Base-by-base conservation (phyloP, 345 rosid genomes). In the Acer yangbiense region DNA sequence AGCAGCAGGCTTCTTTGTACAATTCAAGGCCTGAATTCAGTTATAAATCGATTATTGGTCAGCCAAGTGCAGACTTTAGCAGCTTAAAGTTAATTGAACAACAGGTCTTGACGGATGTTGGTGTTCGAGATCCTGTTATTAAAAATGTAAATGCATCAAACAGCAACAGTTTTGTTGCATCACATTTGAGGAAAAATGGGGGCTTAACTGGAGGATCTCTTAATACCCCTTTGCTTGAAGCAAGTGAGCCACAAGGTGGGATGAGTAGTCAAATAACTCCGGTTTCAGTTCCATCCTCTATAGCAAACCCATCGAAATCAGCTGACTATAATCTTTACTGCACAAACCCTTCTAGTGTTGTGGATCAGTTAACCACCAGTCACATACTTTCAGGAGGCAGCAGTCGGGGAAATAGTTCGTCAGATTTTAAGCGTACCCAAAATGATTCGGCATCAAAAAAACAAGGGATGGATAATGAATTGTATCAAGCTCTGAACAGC, bases 1-100 rank as follows among this genome's bases (percentile, higher is more conserved):
- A 87, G 68, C 89, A 88, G 76, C 90, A 74, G 75, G 81, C 80
- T 80, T 76, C 87, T 48, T 79, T 83, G 44, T 9, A 58, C 68
- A 68, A 78, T 76, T 80, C 76, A 20, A 72, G 76, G 76, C 65
- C 79, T 77, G 74, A 69, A 64, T 76, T 77, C 55, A 72, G 70
- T 71, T 48, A 23, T 82, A 80, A 75, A 75, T 54, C 80, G 17
- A 21, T 23, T 46, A 21, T 57, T 62, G 71, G 65, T 81, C 78
- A 25, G 63, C 43, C 78, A 62, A 32, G 60, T 54, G 71, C 35
- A 8, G 67, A 72, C 73, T 62, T 68, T 69, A 74, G 80, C 66
- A 74, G 79, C 69, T 39, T 82, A 35, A 82, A 79, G 69, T 85
- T 78, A 71, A 79, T 81, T 68, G 84, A 85, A 73, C 89, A 87